Conservation (phyloP, 2,329 filamentous ascomycete genomes). For the Botryotinia narcissicola region DNA sequence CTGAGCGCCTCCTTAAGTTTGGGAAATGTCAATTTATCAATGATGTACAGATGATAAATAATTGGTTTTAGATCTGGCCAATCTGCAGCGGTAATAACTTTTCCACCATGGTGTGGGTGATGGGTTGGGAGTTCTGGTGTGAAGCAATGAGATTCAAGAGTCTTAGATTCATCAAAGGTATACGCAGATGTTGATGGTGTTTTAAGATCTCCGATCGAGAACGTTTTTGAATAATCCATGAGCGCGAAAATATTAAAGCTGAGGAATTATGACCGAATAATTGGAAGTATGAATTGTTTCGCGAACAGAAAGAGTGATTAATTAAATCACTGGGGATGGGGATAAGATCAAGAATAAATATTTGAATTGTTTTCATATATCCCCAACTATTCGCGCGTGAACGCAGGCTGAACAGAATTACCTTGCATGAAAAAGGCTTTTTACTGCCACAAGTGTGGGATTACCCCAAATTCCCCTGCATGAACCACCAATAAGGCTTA, state of each 20-base stretch:
- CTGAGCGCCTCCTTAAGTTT: neutral
- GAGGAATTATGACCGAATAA: neutral
- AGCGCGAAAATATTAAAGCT: no score
- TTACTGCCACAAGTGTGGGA: neutral
- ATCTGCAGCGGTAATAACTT: neutral
- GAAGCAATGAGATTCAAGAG: neutral
- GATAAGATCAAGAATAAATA: neutral
- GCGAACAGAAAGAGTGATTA: neutral
- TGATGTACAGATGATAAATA: neutral
- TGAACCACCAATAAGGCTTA: neutral
- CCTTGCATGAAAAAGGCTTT: neutral
- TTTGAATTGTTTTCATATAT: neutral
- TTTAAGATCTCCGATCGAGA: neutral
- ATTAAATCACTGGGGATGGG: neutral
- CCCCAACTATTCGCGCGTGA: neutral
- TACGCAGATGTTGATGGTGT: neutral
- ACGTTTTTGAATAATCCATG: neutral
- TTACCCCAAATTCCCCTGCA: neutral
- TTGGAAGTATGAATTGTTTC: neutral
- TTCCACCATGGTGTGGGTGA: neutral
- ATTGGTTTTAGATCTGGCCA: neutral
- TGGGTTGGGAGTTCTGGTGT: neutral
- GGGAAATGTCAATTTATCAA: neutral
- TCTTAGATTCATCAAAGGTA: no score
- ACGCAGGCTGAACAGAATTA: neutral